Percentiles rank a stretch among this genome's conserved stretches.
Conservation (phyloP, 345 rosid genomes). For the Citrus unshiu region DNA sequence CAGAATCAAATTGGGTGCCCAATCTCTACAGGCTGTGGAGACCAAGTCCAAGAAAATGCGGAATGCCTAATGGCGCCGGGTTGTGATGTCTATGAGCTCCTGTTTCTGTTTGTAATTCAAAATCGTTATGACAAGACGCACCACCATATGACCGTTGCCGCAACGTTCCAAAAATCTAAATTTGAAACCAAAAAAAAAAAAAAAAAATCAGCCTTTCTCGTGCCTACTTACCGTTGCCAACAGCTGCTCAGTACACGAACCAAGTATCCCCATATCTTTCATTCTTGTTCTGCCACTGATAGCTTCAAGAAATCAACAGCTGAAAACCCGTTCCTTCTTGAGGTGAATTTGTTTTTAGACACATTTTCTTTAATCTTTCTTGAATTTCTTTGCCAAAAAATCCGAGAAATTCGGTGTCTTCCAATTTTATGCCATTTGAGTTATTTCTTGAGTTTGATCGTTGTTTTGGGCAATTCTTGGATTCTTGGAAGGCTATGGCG, state of each 20-base stretch:
- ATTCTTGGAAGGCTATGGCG: constrained; percentile 43
- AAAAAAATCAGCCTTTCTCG: neutral
- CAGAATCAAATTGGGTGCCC: neutral
- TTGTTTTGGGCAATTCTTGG: neutral
- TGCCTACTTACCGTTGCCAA: constrained; percentile 41
- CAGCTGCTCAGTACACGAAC: constrained; percentile 12
- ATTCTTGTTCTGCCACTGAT: constrained; percentile 5
- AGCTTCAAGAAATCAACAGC: neutral
- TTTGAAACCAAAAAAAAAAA: neutral
- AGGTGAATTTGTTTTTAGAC: neutral
- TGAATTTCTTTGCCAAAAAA: neutral
- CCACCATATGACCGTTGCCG: constrained; percentile 46
- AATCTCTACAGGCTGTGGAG: neutral
- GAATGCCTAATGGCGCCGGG: too few relatives aligned
- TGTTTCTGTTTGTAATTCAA: constrained; percentile 7
- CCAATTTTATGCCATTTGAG: neutral
- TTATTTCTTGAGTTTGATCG: neutral
- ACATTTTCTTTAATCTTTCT: neutral
- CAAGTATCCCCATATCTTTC: neutral
- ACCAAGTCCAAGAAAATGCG: too few relatives aligned
- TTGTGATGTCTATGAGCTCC: neutral
- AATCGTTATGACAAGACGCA: constrained; percentile 17
- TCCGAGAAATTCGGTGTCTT: constrained; percentile 1
- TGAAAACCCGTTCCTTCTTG: neutral
- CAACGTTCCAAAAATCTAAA: constrained; percentile 45